Base-by-base conservation (phyloP, 2,329 filamentous ascomycete species). In the Alternaria solani region DNA sequence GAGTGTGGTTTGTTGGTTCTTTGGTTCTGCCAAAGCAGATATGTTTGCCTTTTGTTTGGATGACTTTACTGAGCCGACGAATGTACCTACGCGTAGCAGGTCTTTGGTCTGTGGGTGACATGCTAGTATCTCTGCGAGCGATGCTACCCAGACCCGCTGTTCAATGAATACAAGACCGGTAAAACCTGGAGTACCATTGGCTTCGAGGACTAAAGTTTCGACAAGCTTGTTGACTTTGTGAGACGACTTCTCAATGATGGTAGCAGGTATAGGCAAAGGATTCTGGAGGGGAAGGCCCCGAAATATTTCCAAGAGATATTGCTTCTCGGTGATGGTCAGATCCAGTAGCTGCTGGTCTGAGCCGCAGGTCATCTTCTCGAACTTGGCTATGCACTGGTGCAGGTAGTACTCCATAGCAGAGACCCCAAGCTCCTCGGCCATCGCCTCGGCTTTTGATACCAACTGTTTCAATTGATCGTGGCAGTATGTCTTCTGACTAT, bases 1-100 rank as follows among this genome's bases (percentile, higher is more conserved):
- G 1, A 89, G 77, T 1, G 84, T 85, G 30, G 80, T 72, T 47
- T 80, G 78, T 58, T 88, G 85, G 46, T 81, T 80, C 43, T 78
- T 80, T 5, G 80, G 69, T 39, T 82, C 80, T 1, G 80, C 73
- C 6, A 87, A 75, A 49, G 86, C 84, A 2, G 81, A 81, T 7
- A 89, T 77, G 30, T 79, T 80, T 34, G 78, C 69, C 59, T 82
- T 82, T n/a, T 80, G 78, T 20, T 77, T 79, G 12, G 73, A 70
- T 32, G 73, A 78, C 25, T 73, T 49, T 71, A 42, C 86, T 79
- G 79, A 81, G 7, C 87, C 87, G 9, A 88, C 80, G 56, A 88
- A 88, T 3, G 83, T 82, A 34, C 78, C 82, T 14, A 81, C 67
- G 12, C 67, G 76, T 66, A 82, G 80, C 11, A 72, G 63, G 26